A percentile compares a stretch with the other conserved stretches of the same genome.
phyloP scores from a whole-genome alignment of 208 protist genomes.

The Wallacemonas sp. region DNA sequence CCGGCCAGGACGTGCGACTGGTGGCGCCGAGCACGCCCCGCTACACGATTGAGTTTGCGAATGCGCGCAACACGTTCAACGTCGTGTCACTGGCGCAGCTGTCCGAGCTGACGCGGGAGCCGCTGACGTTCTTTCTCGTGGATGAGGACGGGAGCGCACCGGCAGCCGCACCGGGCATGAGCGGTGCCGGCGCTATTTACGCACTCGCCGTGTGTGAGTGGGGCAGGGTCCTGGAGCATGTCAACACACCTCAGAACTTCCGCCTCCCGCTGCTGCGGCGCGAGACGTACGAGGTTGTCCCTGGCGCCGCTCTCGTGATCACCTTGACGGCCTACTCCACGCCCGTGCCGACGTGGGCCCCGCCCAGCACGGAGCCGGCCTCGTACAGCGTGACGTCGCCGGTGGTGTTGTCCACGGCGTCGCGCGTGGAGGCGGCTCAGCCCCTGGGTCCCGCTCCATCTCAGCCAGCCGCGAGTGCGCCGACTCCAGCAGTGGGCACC shows the following conservation, averaged over 20 bases:
- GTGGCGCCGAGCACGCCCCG: conserved; percentile 55
- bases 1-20: conserved; percentile 64
- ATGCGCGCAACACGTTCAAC: conserved; percentile 41
- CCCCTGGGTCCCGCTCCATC: neutral
- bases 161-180: too few relatives aligned
- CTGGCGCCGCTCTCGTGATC: conserved; percentile 57
- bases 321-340: conserved; percentile 45
- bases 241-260: conserved; percentile 37
- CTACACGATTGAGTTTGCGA: conserved; percentile 65
- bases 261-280: conserved; percentile 58
- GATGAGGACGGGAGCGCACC: conserved; percentile 51
- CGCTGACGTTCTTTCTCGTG: conserved; percentile 81
- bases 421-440: neutral
- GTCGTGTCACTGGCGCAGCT: conserved; percentile 43
- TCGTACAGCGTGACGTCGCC: neutral
- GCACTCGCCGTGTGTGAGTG: conserved; percentile 78
- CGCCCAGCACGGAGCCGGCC: too few relatives aligned
- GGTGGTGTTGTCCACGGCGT: neutral
- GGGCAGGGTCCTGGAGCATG: conserved; percentile 45
- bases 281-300: conserved; percentile 31
- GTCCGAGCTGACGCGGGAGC: conserved; percentile 54
- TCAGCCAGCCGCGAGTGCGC: neutral
- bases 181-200: conserved; percentile 44
- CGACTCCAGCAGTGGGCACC: too few relatives aligned
- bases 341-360: too few relatives aligned